Base-by-base conservation (phyloP, 176 grass and related monocot genomes). In the Cymbopogon citratus region DNA sequence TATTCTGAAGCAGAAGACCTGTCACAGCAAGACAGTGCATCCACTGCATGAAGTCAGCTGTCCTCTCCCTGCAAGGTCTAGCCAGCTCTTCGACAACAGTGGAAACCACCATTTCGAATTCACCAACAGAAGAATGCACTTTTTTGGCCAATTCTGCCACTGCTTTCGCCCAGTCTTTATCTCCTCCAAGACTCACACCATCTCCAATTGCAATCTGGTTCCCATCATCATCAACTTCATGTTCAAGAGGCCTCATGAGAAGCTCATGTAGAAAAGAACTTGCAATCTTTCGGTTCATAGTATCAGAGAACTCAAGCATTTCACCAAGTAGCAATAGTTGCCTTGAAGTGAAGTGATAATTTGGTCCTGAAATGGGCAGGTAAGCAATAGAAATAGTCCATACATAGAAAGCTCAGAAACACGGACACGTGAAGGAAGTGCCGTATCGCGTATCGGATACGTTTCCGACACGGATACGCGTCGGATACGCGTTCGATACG, bases 231-330 rank as follows among this genome's bases (percentile, higher is more conserved):
- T 95, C 92, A 76, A 89, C 82, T 86, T 93, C 92, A 76, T 84
- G 86, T 68, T 93, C 92, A 78, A 92, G 91, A 91, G 92, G 89
- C 66, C 70, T 81, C 12, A 83, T 74, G 35, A 99, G 82, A 85
- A 99, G 92, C 40, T 94, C 88, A 31, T 81, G 74, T 35, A 95
- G 80, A 86, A 99, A 99, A 78, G 85, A 86, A 74, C 91, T 79
- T 7, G 91, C 96, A 54, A 86, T 63, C 83, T 95, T 99, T 43
- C 91, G 79, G 59, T 93, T 99, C 85, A 76, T 80, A 35, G 68
- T 88, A 87, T 99, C 96, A 66, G 96, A 99, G 60, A 90, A 99
- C n/a, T 99, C 92, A 56, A 99, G 87, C 88, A 95, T 89, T 77
- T 83, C 85, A 87, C 96, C 92, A 51, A 99, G 89, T 63, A 99